phyloP scores from a whole-genome alignment of 1,139 yeast genomes.

The Pichia sp. region DNA sequence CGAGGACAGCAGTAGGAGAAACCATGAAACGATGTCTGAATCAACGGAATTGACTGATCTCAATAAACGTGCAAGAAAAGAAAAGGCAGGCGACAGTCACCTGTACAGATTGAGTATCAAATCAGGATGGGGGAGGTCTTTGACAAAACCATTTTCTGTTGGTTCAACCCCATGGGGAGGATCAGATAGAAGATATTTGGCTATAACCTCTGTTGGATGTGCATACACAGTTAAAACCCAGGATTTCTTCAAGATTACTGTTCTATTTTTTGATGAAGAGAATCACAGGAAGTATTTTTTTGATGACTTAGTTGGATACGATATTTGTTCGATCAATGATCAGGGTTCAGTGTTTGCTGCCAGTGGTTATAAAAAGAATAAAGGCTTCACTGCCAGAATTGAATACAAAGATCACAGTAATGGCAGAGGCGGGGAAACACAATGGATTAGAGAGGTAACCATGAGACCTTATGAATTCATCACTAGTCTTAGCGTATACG shows the following conservation, averaged over 20 bases:
- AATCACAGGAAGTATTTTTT: constrained; percentile 82
- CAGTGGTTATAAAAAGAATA: constrained; percentile 31
- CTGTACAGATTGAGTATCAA: constrained; percentile 2
- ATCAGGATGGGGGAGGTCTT: constrained; percentile 14
- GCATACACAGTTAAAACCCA: constrained; percentile 67
- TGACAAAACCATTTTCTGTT: constrained; percentile 44
- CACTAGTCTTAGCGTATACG: constrained; percentile 41
- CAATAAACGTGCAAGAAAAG: constrained; percentile 18
- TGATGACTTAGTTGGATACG: constrained; percentile 66
- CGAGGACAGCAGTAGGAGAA: constrained; percentile 20
- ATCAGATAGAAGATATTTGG: constrained; percentile 62
- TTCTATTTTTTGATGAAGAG: constrained; percentile 80
- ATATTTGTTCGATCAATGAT: constrained; percentile 68
- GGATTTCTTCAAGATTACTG: constrained; percentile 51
- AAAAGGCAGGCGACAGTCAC: constrained; percentile 1
- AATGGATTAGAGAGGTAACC: constrained; percentile 39
- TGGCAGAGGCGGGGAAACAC: constrained; percentile 29
- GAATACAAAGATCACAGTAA: constrained; percentile 40
- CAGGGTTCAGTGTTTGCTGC: constrained; percentile 64
- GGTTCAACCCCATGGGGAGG: constrained; percentile 84
- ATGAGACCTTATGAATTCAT: constrained; percentile 43
- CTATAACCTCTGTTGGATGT: constrained; percentile 78
- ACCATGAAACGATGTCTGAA: constrained; percentile 12
- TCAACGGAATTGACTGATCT: constrained; percentile 24
- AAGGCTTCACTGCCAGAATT: constrained; percentile 29